Evolutionary conservation across 306 rosid species (phyloP), one percentile per base, ranked within the genome.

Genomic region (Quercus suber): DNA sequence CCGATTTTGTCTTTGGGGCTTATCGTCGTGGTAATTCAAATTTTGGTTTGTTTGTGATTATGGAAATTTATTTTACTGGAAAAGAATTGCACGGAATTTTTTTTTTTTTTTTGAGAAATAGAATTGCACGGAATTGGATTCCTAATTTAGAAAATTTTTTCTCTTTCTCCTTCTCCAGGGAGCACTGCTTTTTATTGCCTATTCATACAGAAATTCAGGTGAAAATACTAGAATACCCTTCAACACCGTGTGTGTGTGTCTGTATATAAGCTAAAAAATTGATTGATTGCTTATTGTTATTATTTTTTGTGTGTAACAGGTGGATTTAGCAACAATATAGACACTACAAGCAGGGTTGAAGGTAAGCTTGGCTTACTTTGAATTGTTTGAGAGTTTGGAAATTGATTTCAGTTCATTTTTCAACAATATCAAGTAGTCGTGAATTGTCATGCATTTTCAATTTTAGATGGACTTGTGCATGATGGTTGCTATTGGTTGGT

Each of bases 311-410:
- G 14, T 78, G 72, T 73, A n/a, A 18, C 80, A 92, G 97, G 93
- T 87, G 93, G 90, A 74, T 15, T 43, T 71, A 86, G 84, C 52
- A 51, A 68, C 61, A 56, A 51, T 56, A 49, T 74, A 76, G 88
- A 88, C 13, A 72, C 83, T 63, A 75, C 83, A 64, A 84, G 84
- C 87, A 80, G 88, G 87, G 83, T 87, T 80, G 90, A 89, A 90
- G 97, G 97, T 90, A 83, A 68, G 33, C 45, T 69, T 35, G 1
- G 19, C 2, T 33, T 6, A 5, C 28, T 12, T 63, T n/a, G 20
- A 41, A 21, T 21, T 63, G 33, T 45, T 20, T 71, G 30, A 13
- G 18, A 41, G 33, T 49, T 49, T 52, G 37, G 1, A 5, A 0
- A 9, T 73, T 73, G 7, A 27, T 72, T 43, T 72, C 14, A 25